Evolutionary conservation across 225 moss, liverwort and hornwort genomes (phyloP).

Genomic region (Bryum argenteum): DNA sequence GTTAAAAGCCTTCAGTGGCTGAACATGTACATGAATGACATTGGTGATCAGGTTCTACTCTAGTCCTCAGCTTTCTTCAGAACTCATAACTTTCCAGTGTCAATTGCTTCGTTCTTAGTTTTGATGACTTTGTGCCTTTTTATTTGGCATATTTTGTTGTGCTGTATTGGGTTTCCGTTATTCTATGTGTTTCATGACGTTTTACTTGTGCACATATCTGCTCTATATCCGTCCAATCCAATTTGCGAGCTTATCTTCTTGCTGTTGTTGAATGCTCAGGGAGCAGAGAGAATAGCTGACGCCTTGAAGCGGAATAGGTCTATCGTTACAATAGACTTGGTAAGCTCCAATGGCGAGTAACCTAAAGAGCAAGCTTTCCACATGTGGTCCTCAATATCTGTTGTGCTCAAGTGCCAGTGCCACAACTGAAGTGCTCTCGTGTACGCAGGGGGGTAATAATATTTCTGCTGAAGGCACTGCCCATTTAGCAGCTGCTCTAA

Average conservation of each 20-base stretch:
- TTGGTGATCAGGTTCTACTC: slow-evolving; percentile 76
- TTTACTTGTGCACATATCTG: slow-evolving; percentile 5
- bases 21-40: slow-evolving; percentile 98
- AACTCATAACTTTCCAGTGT: background rate
- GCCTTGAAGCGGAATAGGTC: slow-evolving; percentile 86
- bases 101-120: background rate
- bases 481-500: slow-evolving; percentile 84
- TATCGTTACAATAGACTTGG: slow-evolving; percentile 81
- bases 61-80: slow-evolving; percentile 8
- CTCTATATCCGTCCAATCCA: background rate
- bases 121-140: background rate
- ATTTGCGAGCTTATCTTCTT: slow-evolving; percentile 13
- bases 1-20: slow-evolving; percentile 86
- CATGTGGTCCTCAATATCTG: background rate
- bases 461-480: slow-evolving; percentile 84
- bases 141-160: background rate
- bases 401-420: slow-evolving; percentile 17
- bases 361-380: background rate
- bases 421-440: background rate
- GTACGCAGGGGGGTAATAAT: slow-evolving; percentile 86
- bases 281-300: slow-evolving; percentile 87
- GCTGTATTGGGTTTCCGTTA: background rate
- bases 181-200: background rate
- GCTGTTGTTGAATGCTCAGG: slow-evolving; percentile 44
- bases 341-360: slow-evolving; percentile 21